A percentile compares a stretch with the other conserved stretches of the same genome.
Conservation (phyloP, 108 stramenopile genomes). For the Poteriospumella lacustris region DNA sequence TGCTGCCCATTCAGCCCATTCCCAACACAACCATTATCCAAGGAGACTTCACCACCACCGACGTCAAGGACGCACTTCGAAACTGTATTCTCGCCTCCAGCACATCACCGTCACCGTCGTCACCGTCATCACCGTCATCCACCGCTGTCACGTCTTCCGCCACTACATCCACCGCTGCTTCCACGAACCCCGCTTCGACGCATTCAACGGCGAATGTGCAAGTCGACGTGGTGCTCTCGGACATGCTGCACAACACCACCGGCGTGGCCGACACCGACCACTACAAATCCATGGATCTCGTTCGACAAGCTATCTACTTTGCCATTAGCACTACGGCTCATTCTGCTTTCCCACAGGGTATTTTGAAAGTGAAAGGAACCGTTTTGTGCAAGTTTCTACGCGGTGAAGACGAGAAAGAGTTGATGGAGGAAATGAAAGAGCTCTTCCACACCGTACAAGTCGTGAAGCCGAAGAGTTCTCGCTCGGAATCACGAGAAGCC, state of each 20-base stretch:
- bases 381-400: background rate
- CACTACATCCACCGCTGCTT: no score
- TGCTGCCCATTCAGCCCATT: background rate
- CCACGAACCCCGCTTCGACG: background rate
- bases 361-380: background rate
- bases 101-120: no score
- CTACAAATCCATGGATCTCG: background rate
- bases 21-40: background rate
- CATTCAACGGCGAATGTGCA: background rate
- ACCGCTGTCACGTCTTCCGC: no score
- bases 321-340: background rate
- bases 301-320: background rate
- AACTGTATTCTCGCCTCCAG: no score
- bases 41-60: background rate
- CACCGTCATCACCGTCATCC: no score
- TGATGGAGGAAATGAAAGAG: background rate
- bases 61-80: no score
- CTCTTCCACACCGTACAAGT: background rate
- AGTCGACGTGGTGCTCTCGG: background rate
- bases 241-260: conserved; percentile 14
- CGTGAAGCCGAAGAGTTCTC: background rate
- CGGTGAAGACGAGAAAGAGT: background rate
- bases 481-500: background rate
- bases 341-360: background rate
- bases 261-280: background rate